Evolutionary conservation across 140 eudicot genomes (phyloP).

Genomic region (Anethum foeniculum): DNA sequence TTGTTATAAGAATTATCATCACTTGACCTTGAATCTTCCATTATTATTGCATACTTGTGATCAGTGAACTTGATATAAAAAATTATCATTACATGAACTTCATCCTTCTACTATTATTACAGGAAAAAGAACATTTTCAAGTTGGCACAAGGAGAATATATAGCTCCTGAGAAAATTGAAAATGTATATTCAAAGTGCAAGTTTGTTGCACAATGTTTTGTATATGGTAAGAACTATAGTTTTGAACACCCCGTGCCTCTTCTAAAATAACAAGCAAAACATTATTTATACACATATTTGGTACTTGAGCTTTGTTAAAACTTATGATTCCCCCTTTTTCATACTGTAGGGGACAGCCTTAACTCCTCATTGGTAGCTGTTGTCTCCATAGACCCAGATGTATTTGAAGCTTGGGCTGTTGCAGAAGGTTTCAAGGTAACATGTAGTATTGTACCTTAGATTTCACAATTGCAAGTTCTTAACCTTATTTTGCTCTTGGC

Average conservation of each 20-base stretch:
- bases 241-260: not conserved
- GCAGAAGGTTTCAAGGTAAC: slow-evolving; percentile 59
- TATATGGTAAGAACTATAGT: slow-evolving; percentile 48
- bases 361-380: slow-evolving; percentile 67
- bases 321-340: not conserved
- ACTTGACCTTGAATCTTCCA: not conserved
- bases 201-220: slow-evolving; percentile 79
- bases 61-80: not conserved
- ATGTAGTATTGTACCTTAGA: not conserved
- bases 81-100: not conserved
- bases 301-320: not conserved
- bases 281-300: not conserved
- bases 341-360: slow-evolving; percentile 60
- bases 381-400: slow-evolving; percentile 60
- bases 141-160: slow-evolving; percentile 91
- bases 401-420: slow-evolving; percentile 56
- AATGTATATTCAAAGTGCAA: slow-evolving; percentile 79
- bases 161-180: slow-evolving; percentile 93
- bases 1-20: not conserved
- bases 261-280: not conserved
- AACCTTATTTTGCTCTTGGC: not conserved
- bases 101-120: not conserved
- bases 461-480: not conserved
- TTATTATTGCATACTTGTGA: not conserved
- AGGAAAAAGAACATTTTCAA: slow-evolving; percentile 93